Evolutionary conservation across 2,329 filamentous ascomycete genomes (phyloP).

Genomic region (Tympanopsis confertula): DNA sequence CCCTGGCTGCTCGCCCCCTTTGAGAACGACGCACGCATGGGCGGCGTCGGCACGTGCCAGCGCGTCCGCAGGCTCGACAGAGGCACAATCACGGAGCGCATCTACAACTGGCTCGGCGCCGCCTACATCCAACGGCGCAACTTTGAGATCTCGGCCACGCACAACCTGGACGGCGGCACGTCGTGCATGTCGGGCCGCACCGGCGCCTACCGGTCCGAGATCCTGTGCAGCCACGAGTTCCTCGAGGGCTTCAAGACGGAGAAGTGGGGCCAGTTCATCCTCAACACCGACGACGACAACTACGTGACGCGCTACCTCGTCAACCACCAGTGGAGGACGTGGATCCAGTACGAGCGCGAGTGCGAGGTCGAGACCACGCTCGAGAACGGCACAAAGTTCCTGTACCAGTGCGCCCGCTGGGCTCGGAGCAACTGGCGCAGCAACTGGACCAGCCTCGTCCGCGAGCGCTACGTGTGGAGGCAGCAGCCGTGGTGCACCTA

Average conservation of each 20-base stretch:
- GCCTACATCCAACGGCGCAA: slow-evolving; percentile 89
- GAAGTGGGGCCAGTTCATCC: slow-evolving; percentile 75
- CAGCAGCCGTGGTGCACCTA: slow-evolving; percentile 91
- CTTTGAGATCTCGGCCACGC: slow-evolving; percentile 92
- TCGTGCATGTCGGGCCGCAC: slow-evolving; percentile 93
- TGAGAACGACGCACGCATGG: slow-evolving; percentile 62
- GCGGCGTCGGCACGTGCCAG: slow-evolving; percentile 87
- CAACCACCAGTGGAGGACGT: slow-evolving; percentile 82
- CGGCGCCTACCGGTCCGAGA: slow-evolving; percentile 80
- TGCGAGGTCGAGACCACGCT: slow-evolving; percentile 88
- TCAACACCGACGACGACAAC: slow-evolving; percentile 96
- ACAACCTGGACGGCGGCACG: slow-evolving; percentile 88
- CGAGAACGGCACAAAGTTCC: slow-evolving; percentile 76
- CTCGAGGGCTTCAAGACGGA: slow-evolving; percentile 84
- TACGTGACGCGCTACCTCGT: slow-evolving; percentile 96
- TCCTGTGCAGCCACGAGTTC: slow-evolving; percentile 76
- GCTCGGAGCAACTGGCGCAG: slow-evolving; percentile 96
- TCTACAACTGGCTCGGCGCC: slow-evolving; percentile 84
- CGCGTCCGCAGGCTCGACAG: slow-evolving; percentile 61
- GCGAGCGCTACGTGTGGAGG: slow-evolving; percentile 75
- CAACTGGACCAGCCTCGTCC: slow-evolving; percentile 81
- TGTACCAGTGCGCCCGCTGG: slow-evolving; percentile 90
- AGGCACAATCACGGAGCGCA: slow-evolving; percentile 43
- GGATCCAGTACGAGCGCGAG: slow-evolving; percentile 85
- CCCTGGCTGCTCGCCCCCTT: slow-evolving; percentile 91